Percentiles rank a stretch among this genome's conserved stretches.
These are phyloP conservation scores for Paecilomyces fulvus DNA, from an alignment of 2,329 filamentous ascomycete genomes.

Conservation along the genomic window DNA sequence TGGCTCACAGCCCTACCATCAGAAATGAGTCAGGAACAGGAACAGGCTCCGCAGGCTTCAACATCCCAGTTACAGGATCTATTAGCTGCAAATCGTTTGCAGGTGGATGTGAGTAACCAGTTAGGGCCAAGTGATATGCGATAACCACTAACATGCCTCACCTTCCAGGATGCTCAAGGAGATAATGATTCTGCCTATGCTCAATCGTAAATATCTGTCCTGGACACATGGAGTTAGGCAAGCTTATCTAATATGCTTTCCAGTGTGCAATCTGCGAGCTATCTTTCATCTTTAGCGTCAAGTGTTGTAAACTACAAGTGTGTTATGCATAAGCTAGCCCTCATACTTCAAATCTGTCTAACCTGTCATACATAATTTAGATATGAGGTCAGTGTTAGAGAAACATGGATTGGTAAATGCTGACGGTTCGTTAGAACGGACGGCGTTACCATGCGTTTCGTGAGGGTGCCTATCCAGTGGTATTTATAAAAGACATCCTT, in stretches of 20 bases:
- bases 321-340: background rate
- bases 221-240: background rate
- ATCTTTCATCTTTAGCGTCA: background rate
- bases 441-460: constrained; percentile 16
- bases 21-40: background rate
- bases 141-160: background rate
- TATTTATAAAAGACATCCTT: background rate
- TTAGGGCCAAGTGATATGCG: background rate
- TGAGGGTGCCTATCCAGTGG: constrained; percentile 12
- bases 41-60: background rate
- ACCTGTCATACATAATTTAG: background rate
- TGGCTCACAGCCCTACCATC: background rate
- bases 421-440: constrained; percentile 9
- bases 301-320: background rate
- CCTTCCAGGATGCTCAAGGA: background rate
- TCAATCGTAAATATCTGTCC: background rate
- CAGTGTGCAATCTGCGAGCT: background rate
- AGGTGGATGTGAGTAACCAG: background rate
- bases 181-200: background rate
- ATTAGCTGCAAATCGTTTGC: background rate
- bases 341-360: background rate
- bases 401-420: background rate
- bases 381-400: background rate
- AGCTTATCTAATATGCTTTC: background rate
- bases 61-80: background rate